Conservation (phyloP, 163 green algal genomes). For the Prototheca cutis region DNA sequence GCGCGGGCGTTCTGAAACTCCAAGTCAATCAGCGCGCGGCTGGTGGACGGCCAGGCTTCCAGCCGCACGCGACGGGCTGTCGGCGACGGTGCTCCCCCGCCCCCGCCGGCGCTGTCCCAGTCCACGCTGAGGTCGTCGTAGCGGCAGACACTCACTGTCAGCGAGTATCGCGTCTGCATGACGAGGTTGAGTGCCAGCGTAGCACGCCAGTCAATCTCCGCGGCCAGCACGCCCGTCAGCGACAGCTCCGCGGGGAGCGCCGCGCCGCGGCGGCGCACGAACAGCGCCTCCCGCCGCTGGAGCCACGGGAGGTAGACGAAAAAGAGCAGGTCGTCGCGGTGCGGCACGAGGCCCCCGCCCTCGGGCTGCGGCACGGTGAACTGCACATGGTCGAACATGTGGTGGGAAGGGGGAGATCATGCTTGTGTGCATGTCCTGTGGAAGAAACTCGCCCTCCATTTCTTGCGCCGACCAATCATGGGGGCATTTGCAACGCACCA, state of each 20-base stretch:
- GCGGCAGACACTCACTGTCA: slow-evolving; percentile 9
- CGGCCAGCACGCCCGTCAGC: neutral
- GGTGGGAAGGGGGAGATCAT: too few species aligned
- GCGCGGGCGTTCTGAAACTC: neutral
- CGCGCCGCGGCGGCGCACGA: slow-evolving; percentile 4
- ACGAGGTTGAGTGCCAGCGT: slow-evolving; percentile 35
- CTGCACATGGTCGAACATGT: too few species aligned
- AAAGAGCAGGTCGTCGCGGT: slow-evolving; percentile 32
- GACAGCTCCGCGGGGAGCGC: slow-evolving; percentile 11
- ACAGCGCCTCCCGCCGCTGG: neutral
- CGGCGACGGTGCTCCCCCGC: too few species aligned
- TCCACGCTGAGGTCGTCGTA: neutral
- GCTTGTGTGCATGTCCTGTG: too few species aligned
- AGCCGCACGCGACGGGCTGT: slow-evolving; percentile 19
- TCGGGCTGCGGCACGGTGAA: too few species aligned
- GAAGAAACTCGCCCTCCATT: neutral
- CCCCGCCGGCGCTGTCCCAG: too few species aligned
- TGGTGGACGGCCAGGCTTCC: slow-evolving; percentile 1
- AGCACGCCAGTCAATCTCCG: slow-evolving; percentile 27
- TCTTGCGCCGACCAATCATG: neutral
- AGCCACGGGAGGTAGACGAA: slow-evolving; percentile 9
- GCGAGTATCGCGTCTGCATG: slow-evolving; percentile 27
- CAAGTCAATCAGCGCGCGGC: neutral
- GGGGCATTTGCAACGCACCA: neutral
- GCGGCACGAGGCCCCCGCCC: too few species aligned